Evolutionary conservation across 306 rosid species (phyloP).

Genomic region (Comarum palustre): DNA sequence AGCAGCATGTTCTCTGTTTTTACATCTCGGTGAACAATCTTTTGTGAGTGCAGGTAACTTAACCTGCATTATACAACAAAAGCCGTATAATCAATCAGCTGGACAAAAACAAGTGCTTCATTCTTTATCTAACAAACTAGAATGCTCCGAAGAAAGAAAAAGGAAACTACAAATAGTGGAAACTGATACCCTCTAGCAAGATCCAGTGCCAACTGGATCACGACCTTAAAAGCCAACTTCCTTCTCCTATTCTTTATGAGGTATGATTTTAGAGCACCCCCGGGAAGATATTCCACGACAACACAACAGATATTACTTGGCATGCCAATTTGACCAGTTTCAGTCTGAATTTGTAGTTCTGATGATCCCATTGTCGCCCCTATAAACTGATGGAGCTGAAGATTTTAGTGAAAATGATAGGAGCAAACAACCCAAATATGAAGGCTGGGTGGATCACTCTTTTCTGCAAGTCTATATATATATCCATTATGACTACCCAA

Average conservation of each 20-base stretch:
- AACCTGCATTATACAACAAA: conserved; percentile 48
- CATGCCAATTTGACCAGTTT: conserved; percentile 80
- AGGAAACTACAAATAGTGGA: conserved; percentile 3
- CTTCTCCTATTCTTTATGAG: conserved; percentile 89
- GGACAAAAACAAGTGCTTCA: conserved; percentile 11
- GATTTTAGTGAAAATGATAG: conserved; percentile 4
- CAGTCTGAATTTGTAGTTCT: conserved; percentile 86
- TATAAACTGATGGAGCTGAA: conserved; percentile 54
- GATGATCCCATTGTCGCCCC: conserved; percentile 97
- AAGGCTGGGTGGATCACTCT: neutral
- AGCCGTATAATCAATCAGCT: conserved; percentile 15
- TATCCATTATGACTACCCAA: neutral
- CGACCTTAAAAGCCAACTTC: conserved; percentile 87
- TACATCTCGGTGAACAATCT: conserved; percentile 95
- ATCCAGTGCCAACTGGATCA: conserved; percentile 88
- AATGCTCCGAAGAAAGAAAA: conserved; percentile 10
- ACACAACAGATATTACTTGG: conserved; percentile 91
- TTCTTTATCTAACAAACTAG: conserved; percentile 25
- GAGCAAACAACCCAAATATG: neutral
- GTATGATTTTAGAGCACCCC: conserved; percentile 76
- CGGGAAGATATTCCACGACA: conserved; percentile 89
- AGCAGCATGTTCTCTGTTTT: conserved; percentile 96
- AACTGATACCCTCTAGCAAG: conserved; percentile 85
- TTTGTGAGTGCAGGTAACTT: conserved; percentile 92
- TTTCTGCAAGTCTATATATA: neutral